Conservation (phyloP, 306 rosid genomes). For the Begonia fuchsioides region DNA sequence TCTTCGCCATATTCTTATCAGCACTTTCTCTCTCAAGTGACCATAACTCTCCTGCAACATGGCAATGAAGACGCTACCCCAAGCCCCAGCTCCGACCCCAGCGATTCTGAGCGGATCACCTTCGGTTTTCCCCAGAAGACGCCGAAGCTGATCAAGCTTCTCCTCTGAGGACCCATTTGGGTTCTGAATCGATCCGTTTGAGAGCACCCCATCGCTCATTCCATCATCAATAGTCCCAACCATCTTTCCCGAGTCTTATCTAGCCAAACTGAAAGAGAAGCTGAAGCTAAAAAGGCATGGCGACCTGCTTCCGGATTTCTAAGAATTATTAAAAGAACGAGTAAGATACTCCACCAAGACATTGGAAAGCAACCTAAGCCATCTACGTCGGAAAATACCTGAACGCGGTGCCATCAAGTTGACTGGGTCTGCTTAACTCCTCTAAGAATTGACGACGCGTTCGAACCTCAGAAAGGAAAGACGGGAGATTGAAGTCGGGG, state of each 20-base stretch:
- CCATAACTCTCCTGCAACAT: slow-evolving; percentile 82
- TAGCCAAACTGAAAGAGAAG: too few relatives aligned
- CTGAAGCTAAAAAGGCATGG: too few relatives aligned
- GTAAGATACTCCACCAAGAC: slow-evolving; percentile 3
- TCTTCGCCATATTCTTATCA: slow-evolving; percentile 81
- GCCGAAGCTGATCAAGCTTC: slow-evolving; percentile 71
- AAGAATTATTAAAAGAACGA: slow-evolving; percentile 1
- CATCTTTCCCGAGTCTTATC: slow-evolving; percentile 26
- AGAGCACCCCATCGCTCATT: slow-evolving; percentile 8
- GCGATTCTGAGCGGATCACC: slow-evolving; percentile 85
- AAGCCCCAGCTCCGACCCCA: slow-evolving; percentile 94
- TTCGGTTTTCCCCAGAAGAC: slow-evolving; percentile 53
- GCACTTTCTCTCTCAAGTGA: slow-evolving; percentile 53
- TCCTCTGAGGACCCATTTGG: slow-evolving; percentile 44
- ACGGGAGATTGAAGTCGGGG: neutral
- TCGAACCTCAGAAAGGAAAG: neutral
- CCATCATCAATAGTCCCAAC: slow-evolving; percentile 19
- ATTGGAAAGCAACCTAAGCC: neutral
- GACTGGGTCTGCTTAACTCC: slow-evolving; percentile 9
- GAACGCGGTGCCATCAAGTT: slow-evolving; percentile 12
- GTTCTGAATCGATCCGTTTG: slow-evolving; percentile 30
- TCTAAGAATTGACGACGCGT: neutral
- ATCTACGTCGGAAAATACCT: slow-evolving; percentile 7
- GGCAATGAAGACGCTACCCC: slow-evolving; percentile 92
- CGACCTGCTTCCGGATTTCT: neutral